These are phyloP conservation scores for Copromyces sp. DNA, from an alignment of 495 filamentous ascomycete genomes.

Conservation along the genomic window DNA sequence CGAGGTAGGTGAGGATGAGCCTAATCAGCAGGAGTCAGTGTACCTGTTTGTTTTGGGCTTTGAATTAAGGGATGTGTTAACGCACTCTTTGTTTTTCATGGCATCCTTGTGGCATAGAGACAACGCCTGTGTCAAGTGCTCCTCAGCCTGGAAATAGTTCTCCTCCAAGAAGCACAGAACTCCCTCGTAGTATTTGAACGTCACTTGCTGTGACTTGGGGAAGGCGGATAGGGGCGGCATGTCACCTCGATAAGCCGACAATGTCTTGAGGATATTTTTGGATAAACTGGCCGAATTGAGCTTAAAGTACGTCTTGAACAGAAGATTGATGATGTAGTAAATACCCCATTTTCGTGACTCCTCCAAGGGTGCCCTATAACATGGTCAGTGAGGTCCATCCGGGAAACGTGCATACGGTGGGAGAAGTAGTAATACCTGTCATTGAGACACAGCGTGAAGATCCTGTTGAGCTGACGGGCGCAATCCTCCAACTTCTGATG, in stretches of 20 bases:
- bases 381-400: constrained; percentile 3
- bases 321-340: constrained; percentile 81
- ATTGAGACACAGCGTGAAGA: constrained; percentile 78
- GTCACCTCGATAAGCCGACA: constrained; percentile 66
- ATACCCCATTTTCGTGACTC: constrained; percentile 95
- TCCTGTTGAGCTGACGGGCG: constrained; percentile 73
- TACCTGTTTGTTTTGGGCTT: neutral
- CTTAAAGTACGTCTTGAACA: constrained; percentile 98
- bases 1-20: constrained; percentile 88
- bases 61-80: neutral
- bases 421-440: constrained; percentile 56
- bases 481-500: constrained; percentile 81
- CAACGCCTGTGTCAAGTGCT: constrained; percentile 68
- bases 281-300: constrained; percentile 79
- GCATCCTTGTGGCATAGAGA: constrained; percentile 61
- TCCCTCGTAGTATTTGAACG: constrained; percentile 90
- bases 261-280: constrained; percentile 77
- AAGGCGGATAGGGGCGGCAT: constrained; percentile 65
- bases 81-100: constrained; percentile 67
- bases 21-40: constrained; percentile 30
- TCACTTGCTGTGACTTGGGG: constrained; percentile 85
- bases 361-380: constrained; percentile 62
- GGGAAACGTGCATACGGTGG: neutral
- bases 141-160: constrained; percentile 78
- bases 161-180: constrained; percentile 87